Conservation (phyloP, 306 rosid genomes). For the Psophocarpus tetragonolobus region DNA sequence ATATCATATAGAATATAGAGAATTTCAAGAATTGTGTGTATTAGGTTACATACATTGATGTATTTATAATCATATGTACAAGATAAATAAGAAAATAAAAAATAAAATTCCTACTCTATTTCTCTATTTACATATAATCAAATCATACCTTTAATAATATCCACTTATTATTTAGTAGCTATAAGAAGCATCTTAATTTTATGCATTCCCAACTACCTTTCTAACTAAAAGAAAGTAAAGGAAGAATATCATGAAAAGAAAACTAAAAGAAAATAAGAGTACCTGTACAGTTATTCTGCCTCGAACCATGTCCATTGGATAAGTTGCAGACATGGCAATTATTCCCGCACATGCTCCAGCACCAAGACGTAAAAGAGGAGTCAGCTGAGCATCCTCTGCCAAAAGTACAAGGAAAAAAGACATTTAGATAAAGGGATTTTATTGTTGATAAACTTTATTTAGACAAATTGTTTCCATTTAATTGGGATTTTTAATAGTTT, state of each 20-base stretch:
- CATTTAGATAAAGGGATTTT: background rate
- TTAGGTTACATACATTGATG: too few relatives aligned
- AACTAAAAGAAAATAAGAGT: conserved; percentile 15
- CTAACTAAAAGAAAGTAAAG: background rate
- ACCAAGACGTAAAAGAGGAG: conserved; percentile 83
- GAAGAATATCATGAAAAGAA: background rate
- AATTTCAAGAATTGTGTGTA: too few relatives aligned
- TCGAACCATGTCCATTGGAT: conserved; percentile 98
- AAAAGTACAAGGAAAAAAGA: background rate
- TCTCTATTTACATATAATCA: too few relatives aligned
- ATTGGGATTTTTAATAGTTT: background rate
- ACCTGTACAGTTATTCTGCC: conserved; percentile 98
- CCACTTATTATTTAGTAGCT: background rate
- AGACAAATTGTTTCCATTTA: background rate
- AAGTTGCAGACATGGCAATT: conserved; percentile 96
- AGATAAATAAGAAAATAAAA: too few relatives aligned
- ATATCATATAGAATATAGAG: too few relatives aligned
- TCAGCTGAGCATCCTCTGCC: conserved; percentile 84
- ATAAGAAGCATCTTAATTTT: background rate
- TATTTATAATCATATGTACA: too few relatives aligned
- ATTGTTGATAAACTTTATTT: background rate
- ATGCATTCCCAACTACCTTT: background rate
- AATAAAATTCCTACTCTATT: too few relatives aligned
- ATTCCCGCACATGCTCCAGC: conserved; percentile 99
- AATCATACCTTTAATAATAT: too few relatives aligned